A percentile compares a stretch with the other conserved stretches of the same genome.
phyloP scores from a whole-genome alignment of 148 eudicot genomes.

The Pouteria glomerata region DNA sequence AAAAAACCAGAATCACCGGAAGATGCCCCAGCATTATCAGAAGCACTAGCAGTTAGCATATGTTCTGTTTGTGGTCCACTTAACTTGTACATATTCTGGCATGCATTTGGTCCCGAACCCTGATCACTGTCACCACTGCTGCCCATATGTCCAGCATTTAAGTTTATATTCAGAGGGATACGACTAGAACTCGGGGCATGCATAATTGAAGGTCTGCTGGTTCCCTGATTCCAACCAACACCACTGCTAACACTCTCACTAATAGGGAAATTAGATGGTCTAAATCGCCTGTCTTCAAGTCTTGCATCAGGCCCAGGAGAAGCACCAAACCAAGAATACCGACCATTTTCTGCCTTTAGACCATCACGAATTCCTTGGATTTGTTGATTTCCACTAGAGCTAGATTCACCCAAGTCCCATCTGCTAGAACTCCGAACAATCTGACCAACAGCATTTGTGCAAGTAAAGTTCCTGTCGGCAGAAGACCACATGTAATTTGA shows the following conservation, averaged over 20 bases:
- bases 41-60: constrained; percentile 35
- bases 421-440: constrained; percentile 19
- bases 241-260: constrained; percentile 11
- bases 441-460: constrained; percentile 10
- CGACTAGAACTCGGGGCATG: constrained; percentile 17
- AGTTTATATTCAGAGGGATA: constrained; percentile 28
- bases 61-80: constrained; percentile 28
- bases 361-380: constrained; percentile 14
- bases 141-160: constrained; percentile 34
- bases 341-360: constrained; percentile 18
- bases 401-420: constrained; percentile 47
- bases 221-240: constrained; percentile 11
- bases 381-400: constrained; percentile 29
- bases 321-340: constrained; percentile 18
- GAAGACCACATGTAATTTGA: constrained; percentile 21
- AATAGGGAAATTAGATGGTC: constrained; percentile 20
- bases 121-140: constrained; percentile 24
- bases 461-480: constrained; percentile 13
- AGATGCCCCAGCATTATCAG: constrained; percentile 44
- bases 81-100: constrained; percentile 33
- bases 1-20: constrained; percentile 44
- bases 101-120: constrained; percentile 14
- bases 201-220: constrained; percentile 11
- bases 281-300: constrained; percentile 16
- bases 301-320: constrained; percentile 13